phyloP scores from a whole-genome alignment of 768 basidiomycete species.

The Stropharia rugosoannulata region DNA sequence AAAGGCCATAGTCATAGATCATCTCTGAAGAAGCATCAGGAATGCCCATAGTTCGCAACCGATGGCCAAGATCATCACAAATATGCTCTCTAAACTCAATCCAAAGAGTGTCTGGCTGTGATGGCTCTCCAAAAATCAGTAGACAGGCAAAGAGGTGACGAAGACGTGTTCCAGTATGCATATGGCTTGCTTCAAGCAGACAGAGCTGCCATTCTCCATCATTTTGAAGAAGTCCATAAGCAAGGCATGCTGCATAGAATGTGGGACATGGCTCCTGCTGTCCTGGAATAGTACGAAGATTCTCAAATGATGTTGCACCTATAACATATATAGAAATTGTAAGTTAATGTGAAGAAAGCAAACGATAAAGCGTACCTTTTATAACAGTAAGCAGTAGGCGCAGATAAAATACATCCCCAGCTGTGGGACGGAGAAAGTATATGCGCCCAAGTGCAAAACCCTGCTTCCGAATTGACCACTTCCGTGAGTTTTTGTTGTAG shows the following conservation, averaged over 20 bases:
- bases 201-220: slow-evolving; percentile 42
- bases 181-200: slow-evolving; percentile 31
- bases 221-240: slow-evolving; percentile 34
- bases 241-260: slow-evolving; percentile 36
- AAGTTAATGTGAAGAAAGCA: no score
- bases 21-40: slow-evolving; percentile 25
- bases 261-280: slow-evolving; percentile 17
- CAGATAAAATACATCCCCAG: slow-evolving; percentile 41
- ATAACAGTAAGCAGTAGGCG: slow-evolving; percentile 36
- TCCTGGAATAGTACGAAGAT: slow-evolving; percentile 20
- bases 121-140: slow-evolving; percentile 26
- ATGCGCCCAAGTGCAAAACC: slow-evolving; percentile 39
- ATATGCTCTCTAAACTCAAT: slow-evolving; percentile 28
- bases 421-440: slow-evolving; percentile 33
- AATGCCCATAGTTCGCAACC: slow-evolving; percentile 14
- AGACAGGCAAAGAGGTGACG: slow-evolving; percentile 39
- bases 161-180: slow-evolving; percentile 35
- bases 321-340: no score
- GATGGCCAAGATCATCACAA: slow-evolving; percentile 38
- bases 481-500: background rate
- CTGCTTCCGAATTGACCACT: slow-evolving; percentile 28
- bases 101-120: slow-evolving; percentile 39
- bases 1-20: slow-evolving; percentile 41
- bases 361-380: slow-evolving; percentile 28
- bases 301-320: slow-evolving; percentile 22